phyloP scores from a whole-genome alignment of 2,329 filamentous ascomycete species.

The Boeremia lycopersici region DNA sequence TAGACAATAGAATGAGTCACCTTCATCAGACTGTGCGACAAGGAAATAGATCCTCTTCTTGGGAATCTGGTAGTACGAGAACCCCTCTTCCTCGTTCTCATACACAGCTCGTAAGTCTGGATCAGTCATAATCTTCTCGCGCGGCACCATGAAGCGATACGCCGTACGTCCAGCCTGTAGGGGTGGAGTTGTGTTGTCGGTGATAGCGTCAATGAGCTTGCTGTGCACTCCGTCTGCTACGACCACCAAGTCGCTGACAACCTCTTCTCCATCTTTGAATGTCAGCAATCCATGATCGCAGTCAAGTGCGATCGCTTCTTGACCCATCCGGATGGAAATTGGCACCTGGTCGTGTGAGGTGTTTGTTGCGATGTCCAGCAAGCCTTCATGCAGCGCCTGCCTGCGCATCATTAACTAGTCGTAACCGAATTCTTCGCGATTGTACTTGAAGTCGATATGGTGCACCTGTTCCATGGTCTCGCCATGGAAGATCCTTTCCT shows the following conservation, averaged over 20 bases:
- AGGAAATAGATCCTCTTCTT: constrained; percentile 6
- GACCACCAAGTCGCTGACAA: neutral
- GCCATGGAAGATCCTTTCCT: constrained; percentile 7
- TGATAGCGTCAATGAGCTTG: constrained; percentile 3
- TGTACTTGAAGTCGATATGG: constrained; percentile 11
- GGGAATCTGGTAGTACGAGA: constrained; percentile 10
- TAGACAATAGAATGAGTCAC: constrained; percentile 2
- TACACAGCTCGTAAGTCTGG: constrained; percentile 1
- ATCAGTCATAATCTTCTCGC: constrained; percentile 7
- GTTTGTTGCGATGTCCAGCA: neutral
- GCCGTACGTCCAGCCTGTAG: constrained; percentile 5
- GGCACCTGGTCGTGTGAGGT: neutral
- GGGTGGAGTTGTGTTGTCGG: neutral
- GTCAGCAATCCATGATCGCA: neutral
- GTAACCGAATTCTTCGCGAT: constrained; percentile 4
- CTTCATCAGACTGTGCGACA: constrained; percentile 3
- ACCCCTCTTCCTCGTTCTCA: constrained; percentile 6
- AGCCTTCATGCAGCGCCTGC: constrained; percentile 8
- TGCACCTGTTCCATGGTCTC: constrained; percentile 5
- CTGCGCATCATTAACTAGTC: constrained; percentile 12
- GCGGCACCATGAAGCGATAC: constrained; percentile 8
- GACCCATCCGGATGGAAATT: neutral
- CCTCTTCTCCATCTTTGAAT: neutral
- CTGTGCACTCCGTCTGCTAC: constrained; percentile 7
- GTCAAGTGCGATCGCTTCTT: neutral